Conservation (phyloP, 1,139 yeast species). For the Sugiyamaella xylanicola region DNA sequence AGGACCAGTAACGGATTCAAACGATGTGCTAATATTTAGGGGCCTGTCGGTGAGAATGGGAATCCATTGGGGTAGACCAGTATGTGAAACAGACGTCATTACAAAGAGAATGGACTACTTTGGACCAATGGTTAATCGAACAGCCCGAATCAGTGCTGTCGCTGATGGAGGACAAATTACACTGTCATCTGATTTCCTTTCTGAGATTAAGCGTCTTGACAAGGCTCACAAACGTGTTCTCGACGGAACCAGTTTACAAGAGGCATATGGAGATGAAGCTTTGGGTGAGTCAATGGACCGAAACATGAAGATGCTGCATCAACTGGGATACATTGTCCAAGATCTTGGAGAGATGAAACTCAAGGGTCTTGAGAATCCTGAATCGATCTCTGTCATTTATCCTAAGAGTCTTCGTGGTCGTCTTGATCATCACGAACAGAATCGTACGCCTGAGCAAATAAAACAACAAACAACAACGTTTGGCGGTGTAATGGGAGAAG, state of each 20-base stretch:
- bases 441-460: constrained; percentile 27
- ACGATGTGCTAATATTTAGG: constrained; percentile 65
- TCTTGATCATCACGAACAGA: constrained; percentile 48
- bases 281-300: constrained; percentile 67
- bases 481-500: constrained; percentile 10
- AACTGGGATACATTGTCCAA: constrained; percentile 68
- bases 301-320: constrained; percentile 67
- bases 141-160: constrained; percentile 88
- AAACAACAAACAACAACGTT: constrained; percentile 22
- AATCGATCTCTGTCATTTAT: constrained; percentile 75
- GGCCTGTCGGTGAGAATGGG: constrained; percentile 98
- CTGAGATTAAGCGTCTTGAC: constrained; percentile 65
- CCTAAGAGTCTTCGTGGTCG: constrained; percentile 68
- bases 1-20: constrained; percentile 71
- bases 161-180: constrained; percentile 99
- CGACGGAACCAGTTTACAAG: constrained; percentile 45
- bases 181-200: constrained; percentile 76
- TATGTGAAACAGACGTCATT: constrained; percentile 90
- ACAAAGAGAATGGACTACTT: constrained; percentile 98
- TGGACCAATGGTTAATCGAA: constrained; percentile 97
- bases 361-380: constrained; percentile 95
- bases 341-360: constrained; percentile 84
- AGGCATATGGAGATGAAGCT: constrained; percentile 62
- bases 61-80: constrained; percentile 97
- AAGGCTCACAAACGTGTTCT: constrained; percentile 54